Base-by-base conservation (phyloP, 192 early-diverging fungal genomes). In the Backusella tuberculispora region DNA sequence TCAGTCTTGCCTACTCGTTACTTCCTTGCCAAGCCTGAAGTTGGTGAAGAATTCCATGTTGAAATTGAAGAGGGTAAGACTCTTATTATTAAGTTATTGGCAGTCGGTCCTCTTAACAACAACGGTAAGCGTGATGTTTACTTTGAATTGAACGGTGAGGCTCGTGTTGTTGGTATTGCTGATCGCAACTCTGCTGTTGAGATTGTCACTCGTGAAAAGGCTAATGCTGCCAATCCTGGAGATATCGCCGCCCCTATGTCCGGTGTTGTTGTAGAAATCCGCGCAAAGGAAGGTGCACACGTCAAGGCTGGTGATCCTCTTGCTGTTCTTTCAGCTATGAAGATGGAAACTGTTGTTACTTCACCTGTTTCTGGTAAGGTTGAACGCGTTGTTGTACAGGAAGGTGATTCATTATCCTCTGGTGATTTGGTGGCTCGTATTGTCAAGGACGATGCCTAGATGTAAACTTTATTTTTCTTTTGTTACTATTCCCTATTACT, bases 171-270 rank as follows among this genome's bases (percentile, higher is more conserved):
- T 43, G 90, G 89, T 72, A 85, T 95, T 45, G 84, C 76, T 37
- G 92, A 93, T 66, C 81, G 69, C 41, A 90, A 88, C 48, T 88
- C 90, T 40, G 88, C 88, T 66, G 85, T 89, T 14, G 90, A 89
- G 75, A 83, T 85, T 66, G 84, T 88, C 43, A 83, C 86, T n/a
- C 90, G 89, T 63, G 89, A 83, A 65, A 92, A 92, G 80, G 97
- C 96, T 13, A 88, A 96, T 76, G 83, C 91, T 0, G 80, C 82
- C 69, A 88, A 91, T 38, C 90, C 92, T 82, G 90, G 89, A 72
- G 92, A 99, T 53, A 88, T 98, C 60, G 93, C 93, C 5, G 95
- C 95, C 8, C 97, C 97, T n/a, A 99, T 99, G 97, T 90, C 92
- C 66, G 97, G 97, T 68, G 92, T 96, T 1, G 95, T 99, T 0